Base-by-base conservation (phyloP, 371 early-diverging fungal species). In the Mortierella polycephala region DNA sequence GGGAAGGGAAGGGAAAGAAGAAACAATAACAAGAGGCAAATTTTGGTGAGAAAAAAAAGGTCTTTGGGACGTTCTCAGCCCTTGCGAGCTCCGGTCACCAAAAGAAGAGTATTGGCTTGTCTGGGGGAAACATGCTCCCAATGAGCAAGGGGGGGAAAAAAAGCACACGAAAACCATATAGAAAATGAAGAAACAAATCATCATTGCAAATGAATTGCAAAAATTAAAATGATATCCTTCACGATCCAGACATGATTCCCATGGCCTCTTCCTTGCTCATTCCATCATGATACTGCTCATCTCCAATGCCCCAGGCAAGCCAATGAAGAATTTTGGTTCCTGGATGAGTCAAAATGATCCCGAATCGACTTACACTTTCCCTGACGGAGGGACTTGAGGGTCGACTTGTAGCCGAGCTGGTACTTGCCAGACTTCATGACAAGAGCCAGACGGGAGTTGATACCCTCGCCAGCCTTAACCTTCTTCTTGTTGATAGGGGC, bases 401-500 rank as follows among this genome's bases (percentile, higher is more conserved):
- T 97, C 75, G 96, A 93, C 92, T 96, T 96, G 95, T 97, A 96
- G 67, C 99, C 99, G 68, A 99, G 93, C 77, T 92, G 88, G 90
- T 94, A 94, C 91, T 98, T 98, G 84, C 99, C 99, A 85, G 94
- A 93, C 95, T 98, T 98, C 96, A 96, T 97, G 79, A 98, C 99
- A 73, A 99, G 94, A 73, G 96, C 95, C 83, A 99, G 92, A 83
- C 97, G 94, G 82, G 96, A 91, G 96, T 98, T 98, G 93, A 99
- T 97, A 88, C 91, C 91, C 89, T 99, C 98, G 66, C 88, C 83
- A 76, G 89, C 72, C 88, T 92, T 92, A 84, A 90, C 91, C 82
- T 87, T 83, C 89, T 91, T 91, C 84, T 87, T 88, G 72, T 66
- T 72, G 73, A 72, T 79, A 68, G 79, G 79, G 62, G 79, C 79